Percentiles rank a stretch among this genome's conserved stretches.
phyloP scores from a whole-genome alignment of 495 filamentous ascomycete species.

The Talaromyces trachyspermus region DNA sequence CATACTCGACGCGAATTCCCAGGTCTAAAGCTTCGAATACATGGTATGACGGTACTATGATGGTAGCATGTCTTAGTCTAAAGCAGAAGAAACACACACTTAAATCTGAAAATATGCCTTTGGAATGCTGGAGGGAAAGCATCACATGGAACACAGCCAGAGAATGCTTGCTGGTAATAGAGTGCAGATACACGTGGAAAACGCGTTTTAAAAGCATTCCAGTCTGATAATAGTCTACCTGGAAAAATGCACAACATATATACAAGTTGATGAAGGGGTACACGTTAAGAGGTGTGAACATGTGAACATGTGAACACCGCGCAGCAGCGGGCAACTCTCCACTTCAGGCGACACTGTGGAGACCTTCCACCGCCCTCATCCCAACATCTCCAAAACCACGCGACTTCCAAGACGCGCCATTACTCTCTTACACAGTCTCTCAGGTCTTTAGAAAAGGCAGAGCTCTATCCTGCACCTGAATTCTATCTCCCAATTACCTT shows the following conservation, averaged over 20 bases:
- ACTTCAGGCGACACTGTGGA: conserved; percentile 7
- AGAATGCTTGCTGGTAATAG: not conserved
- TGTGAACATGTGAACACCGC: not conserved
- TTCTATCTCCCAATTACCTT: not conserved
- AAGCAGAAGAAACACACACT: not conserved
- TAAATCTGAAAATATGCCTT: not conserved
- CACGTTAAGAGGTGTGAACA: conserved; percentile 2
- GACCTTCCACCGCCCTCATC: conserved; percentile 1
- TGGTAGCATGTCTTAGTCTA: not conserved
- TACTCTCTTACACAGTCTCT: not conserved
- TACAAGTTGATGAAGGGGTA: not conserved
- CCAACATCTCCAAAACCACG: not conserved
- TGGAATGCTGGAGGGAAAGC: not conserved
- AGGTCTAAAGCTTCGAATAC: no score
- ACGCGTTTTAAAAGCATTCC: conserved; percentile 3
- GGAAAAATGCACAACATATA: no score
- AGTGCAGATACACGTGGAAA: conserved; percentile 2
- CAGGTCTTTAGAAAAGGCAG: not conserved
- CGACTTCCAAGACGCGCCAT: conserved; percentile 6
- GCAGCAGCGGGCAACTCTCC: conserved; percentile 7
- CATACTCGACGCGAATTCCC: no score
- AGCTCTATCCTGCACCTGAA: no score
- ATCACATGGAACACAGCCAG: not conserved
- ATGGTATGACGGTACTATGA: not conserved
- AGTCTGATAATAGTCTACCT: not conserved